Evolutionary conservation across 352 stramenopile species (phyloP).

Genomic region (Phytophthora foliorum): DNA sequence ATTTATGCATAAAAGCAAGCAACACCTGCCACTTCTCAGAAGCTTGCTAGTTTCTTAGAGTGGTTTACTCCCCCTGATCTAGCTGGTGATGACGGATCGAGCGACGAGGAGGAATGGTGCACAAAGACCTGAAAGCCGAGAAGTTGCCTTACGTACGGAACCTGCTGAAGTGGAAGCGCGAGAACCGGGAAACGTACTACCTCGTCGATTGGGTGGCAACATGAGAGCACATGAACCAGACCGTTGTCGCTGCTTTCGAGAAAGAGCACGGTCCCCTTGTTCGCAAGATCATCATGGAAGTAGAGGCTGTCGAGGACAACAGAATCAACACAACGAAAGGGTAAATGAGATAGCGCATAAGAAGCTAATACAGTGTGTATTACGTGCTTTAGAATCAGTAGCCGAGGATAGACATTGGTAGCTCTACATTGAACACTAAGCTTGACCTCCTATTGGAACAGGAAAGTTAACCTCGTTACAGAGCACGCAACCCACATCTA

Average conservation of each 20-base stretch:
- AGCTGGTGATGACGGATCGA: background rate
- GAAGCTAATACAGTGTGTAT: slow-evolving; percentile 10
- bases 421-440: slow-evolving; percentile 18
- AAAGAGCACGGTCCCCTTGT: slow-evolving; percentile 26
- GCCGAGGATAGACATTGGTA: background rate
- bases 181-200: slow-evolving; percentile 23
- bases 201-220: slow-evolving; percentile 34
- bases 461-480: slow-evolving; percentile 17
- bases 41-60: no score
- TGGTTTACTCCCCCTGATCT: background rate
- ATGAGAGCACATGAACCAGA: slow-evolving; percentile 3
- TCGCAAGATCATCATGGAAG: slow-evolving; percentile 24
- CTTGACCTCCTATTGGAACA: slow-evolving; percentile 19
- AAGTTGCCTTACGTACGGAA: background rate
- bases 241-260: slow-evolving; percentile 22
- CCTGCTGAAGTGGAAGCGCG: background rate
- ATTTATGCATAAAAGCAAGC: no score
- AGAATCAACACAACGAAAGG: slow-evolving; percentile 21
- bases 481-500: slow-evolving; percentile 11
- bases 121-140: background rate
- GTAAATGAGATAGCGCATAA: background rate
- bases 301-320: slow-evolving; percentile 32
- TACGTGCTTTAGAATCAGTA: slow-evolving; percentile 8
- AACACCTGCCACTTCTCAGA: no score
- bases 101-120: background rate